These are phyloP conservation scores for Phytopythium sindhum DNA, from an alignment of 352 stramenopile species.

Conservation along the genomic window DNA sequence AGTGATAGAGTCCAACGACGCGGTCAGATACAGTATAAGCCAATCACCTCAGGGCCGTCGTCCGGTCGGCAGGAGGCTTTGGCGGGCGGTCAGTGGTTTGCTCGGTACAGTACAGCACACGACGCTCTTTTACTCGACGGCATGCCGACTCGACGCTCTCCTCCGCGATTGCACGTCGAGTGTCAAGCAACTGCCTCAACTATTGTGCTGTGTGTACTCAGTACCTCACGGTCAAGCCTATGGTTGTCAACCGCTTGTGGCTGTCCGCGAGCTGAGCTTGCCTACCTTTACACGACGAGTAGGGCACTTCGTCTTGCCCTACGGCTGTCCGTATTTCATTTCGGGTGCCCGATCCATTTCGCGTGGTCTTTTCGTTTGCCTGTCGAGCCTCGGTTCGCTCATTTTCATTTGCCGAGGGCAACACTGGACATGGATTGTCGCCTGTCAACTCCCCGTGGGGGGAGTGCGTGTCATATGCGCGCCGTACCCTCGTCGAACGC, in stretches of 20 bases:
- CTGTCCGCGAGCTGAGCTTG: not conserved
- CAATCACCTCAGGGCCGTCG: not conserved
- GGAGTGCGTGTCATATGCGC: constrained; percentile 1
- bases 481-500: not conserved
- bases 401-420: not conserved
- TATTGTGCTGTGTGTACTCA: not conserved
- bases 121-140: not conserved
- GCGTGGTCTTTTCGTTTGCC: not conserved
- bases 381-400: not conserved
- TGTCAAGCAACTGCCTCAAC: not conserved
- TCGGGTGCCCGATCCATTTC: not conserved
- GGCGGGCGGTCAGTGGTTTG: not conserved
- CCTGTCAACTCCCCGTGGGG: not conserved
- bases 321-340: not conserved
- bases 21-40: not conserved
- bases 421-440: not conserved
- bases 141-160: not conserved
- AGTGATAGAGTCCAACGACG: not conserved
- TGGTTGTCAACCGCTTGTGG: not conserved
- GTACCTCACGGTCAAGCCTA: not conserved
- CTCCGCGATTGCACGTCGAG: not conserved
- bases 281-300: not conserved
- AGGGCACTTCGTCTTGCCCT: not conserved
- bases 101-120: not conserved
- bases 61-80: not conserved